Evolutionary conservation across 2,329 filamentous ascomycete species (phyloP), one percentile per base, ranked within the genome.

Genomic region (Pseudogymnoascus sp.): DNA sequence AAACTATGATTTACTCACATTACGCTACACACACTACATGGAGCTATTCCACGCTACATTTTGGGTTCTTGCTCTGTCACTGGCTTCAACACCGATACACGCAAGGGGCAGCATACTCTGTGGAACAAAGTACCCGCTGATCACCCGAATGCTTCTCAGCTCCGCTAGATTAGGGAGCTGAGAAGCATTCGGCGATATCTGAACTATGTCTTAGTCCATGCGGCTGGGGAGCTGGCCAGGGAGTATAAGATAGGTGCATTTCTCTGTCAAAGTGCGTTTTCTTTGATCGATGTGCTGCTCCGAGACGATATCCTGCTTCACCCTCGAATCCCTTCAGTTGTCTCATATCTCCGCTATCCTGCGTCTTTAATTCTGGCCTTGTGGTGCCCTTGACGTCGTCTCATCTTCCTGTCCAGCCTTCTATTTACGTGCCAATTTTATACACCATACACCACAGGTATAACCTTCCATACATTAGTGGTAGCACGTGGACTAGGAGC

Each of bases 241-340:
- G n/a, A 54, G 28, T 54, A 54, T 54, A 54, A 54, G 43, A 54
- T 54, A 54, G 28, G 47, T 54, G 28, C 9, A 7, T 54, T 54
- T 54, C 43, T 54, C 43, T 54, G 43, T 54, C 43, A 6, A 54
- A 6, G 18, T 54, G 25, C 25, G 25, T 6, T 54, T 33, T 54
- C 25, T 33, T 54, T 54, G 43, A 30, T 54, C 43, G 25, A 33
- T 54, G n/a, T 33, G 25, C 9, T 54, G 43, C 43, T 30, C 8
- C 43, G n/a, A 33, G 43, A 30, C 30, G 43, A 33, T 54, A 33
- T 54, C 30, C 43, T 18, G n/a, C 43, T 54, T 33, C 43, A 4
- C 11, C n/a, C 25, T 2, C 43, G 20, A 30, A 30, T 50, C 25
- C 25, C 25, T 16, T 54, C 9, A 7, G 2, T 9, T 18, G 43